These are phyloP conservation scores for Lactarius tabidus DNA, from an alignment of 768 basidiomycete species.

Conservation along the genomic window DNA sequence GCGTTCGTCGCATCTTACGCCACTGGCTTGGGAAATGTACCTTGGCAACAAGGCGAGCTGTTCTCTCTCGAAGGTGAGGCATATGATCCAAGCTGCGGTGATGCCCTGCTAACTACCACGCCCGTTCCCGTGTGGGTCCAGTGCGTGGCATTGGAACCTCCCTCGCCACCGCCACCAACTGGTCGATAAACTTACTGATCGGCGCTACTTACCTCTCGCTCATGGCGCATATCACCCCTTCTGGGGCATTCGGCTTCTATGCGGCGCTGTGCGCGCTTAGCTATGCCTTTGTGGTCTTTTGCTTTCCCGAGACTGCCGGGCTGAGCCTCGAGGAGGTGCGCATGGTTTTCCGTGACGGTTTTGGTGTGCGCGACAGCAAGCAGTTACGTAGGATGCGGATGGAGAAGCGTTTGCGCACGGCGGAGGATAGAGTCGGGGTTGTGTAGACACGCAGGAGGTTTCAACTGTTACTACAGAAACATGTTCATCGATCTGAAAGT, in stretches of 20 bases:
- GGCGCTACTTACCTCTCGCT: constrained; percentile 76
- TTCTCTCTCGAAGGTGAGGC: constrained; percentile 65
- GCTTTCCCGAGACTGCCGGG: constrained; percentile 80
- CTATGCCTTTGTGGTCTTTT: constrained; percentile 61
- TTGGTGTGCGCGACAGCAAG: constrained; percentile 58
- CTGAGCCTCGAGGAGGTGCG: constrained; percentile 65
- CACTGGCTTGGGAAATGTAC: constrained; percentile 72
- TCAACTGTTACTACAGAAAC: neutral
- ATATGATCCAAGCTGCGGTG: neutral
- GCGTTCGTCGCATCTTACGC: constrained; percentile 81
- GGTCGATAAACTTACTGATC: constrained; percentile 73
- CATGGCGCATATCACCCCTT: constrained; percentile 67
- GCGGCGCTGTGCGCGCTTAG: constrained; percentile 67
- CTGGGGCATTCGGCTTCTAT: constrained; percentile 76
- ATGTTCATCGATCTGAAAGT: neutral
- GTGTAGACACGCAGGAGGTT: neutral
- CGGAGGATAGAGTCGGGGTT: neutral
- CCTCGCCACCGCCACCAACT: constrained; percentile 71
- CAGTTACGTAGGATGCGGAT: constrained; percentile 45
- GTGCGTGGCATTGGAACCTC: constrained; percentile 77
- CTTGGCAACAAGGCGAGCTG: constrained; percentile 86
- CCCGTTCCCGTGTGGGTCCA: constrained; percentile 25
- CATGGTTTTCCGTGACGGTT: constrained; percentile 58
- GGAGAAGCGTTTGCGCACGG: constrained; percentile 24
- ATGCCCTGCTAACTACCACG: neutral